These are phyloP conservation scores for Agaricus sinodeliciosus DNA, from an alignment of 768 basidiomycete genomes.

Conservation along the genomic window DNA sequence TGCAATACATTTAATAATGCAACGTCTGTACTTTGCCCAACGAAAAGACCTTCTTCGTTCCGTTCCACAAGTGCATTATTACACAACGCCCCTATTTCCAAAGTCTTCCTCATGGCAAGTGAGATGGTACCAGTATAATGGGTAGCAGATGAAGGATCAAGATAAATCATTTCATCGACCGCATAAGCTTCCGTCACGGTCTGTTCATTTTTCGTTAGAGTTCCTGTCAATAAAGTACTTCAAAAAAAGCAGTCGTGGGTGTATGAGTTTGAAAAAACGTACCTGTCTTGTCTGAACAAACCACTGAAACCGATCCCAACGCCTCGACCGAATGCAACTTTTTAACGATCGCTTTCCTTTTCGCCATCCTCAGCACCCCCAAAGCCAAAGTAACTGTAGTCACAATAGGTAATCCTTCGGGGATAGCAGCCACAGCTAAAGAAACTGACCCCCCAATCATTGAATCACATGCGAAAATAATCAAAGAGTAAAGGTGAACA, in stretches of 20 bases:
- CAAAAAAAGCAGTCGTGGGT: background rate
- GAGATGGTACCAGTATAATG: conserved; percentile 37
- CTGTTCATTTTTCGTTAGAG: conserved; percentile 93
- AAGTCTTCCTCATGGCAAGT: conserved; percentile 62
- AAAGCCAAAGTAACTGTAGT: conserved; percentile 96
- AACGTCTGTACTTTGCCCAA: conserved; percentile 92
- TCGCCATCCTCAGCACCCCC: conserved; percentile 90
- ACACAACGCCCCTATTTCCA: conserved; percentile 83
- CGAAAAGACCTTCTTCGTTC: conserved; percentile 65
- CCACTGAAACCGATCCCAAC: conserved; percentile 91
- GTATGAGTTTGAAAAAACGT: conserved; percentile 11
- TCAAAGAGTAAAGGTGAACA: conserved; percentile 16
- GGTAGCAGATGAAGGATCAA: conserved; percentile 48
- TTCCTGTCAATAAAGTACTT: conserved; percentile 42
- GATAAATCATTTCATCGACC: conserved; percentile 70
- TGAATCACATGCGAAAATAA: background rate
- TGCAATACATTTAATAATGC: conserved; percentile 79
- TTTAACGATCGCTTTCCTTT: conserved; percentile 94
- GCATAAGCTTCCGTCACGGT: conserved; percentile 86
- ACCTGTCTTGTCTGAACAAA: conserved; percentile 98
- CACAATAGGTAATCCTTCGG: conserved; percentile 93
- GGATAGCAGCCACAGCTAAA: conserved; percentile 96
- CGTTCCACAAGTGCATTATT: conserved; percentile 71
- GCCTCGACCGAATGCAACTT: conserved; percentile 94
- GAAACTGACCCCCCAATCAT: conserved; percentile 53